These are phyloP conservation scores for Uronychia setigera DNA, from an alignment of 73 alveolate genomes.

Conservation along the genomic window DNA sequence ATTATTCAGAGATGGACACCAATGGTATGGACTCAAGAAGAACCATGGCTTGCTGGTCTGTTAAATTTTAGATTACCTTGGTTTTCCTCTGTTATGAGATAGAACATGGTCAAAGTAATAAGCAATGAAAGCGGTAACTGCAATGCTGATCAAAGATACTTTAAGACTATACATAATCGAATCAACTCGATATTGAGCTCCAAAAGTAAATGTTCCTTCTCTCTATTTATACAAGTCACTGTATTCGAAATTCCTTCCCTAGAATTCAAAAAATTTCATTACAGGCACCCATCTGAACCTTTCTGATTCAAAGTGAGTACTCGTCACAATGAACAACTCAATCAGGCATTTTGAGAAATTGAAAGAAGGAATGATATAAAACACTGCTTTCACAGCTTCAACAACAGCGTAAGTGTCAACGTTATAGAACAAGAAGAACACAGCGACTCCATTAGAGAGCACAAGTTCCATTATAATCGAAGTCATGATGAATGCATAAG, in stretches of 20 bases:
- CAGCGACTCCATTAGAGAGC: constrained; percentile 16
- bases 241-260: constrained; percentile 17
- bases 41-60: constrained; percentile 11
- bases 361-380: constrained; percentile 22
- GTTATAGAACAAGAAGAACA: constrained; percentile 30
- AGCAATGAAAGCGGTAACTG: neutral
- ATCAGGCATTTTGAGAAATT: constrained; percentile 13
- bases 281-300: constrained; percentile 25
- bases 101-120: constrained; percentile 46
- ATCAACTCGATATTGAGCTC: constrained; percentile 8
- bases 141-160: neutral
- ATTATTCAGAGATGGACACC: constrained; percentile 8
- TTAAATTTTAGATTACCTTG: neutral
- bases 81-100: constrained; percentile 31
- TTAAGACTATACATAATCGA: neutral
- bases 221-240: constrained; percentile 9
- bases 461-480: constrained; percentile 5
- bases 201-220: constrained; percentile 12
- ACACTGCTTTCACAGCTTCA: neutral
- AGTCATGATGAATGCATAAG: constrained; percentile 19
- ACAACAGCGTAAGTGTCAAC: neutral
- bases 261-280: neutral
- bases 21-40: constrained; percentile 33
- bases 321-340: constrained; percentile 3
- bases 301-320: constrained; percentile 29